Base-by-base conservation (phyloP, 805 yeast genomes). In the Suhomyces emberorum region DNA sequence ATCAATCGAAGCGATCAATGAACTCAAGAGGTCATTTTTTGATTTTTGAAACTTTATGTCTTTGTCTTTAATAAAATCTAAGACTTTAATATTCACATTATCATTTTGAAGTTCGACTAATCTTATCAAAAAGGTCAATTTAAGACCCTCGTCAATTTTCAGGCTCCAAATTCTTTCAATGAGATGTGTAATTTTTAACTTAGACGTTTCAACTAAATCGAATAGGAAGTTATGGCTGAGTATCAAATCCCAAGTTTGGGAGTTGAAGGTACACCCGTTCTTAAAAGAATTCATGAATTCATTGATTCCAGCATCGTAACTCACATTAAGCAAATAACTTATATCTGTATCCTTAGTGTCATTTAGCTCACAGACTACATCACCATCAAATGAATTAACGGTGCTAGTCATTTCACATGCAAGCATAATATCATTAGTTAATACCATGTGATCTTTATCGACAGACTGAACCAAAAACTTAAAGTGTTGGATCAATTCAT, bases 261-360 rank as follows among this genome's bases (percentile, higher is more conserved):
- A 31, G 15, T 49, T 52, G 47, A 68, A 68, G 6, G 50, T 49
- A 25, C 49, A 53, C 0, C 69, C 69, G n/a, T 52, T 51, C 8
- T 43, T 41, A 41, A 64, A 62, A 4, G 41, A 40, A 9, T 51
- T 51, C 4, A 61, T 28, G 34, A 68, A 68, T 34, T 39, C 42
- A 7, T 38, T 36, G 2, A 42, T 32, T 2, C 70, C 72, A 1
- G 42, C 28, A 1, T 53, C 35, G 28, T 52, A 52, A 38, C 60
- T 54, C 4, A 59, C 47, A 27, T 47, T 58, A 30, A 67, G 50
- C 16, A 59, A 40, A 10, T 54, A 33, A 8, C 54, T 46, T 38
- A 68, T 49, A 45, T 66, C 55, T 10, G 51, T 23, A 26, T 47
- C 47, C 14, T 39, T 44, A 14, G 39, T 23, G 23, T 41, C 39